Percentiles rank a stretch among this genome's conserved stretches.
Evolutionary conservation across 345 rosid genomes (phyloP).

Genomic region (Zanthoxylum bungeanum): DNA sequence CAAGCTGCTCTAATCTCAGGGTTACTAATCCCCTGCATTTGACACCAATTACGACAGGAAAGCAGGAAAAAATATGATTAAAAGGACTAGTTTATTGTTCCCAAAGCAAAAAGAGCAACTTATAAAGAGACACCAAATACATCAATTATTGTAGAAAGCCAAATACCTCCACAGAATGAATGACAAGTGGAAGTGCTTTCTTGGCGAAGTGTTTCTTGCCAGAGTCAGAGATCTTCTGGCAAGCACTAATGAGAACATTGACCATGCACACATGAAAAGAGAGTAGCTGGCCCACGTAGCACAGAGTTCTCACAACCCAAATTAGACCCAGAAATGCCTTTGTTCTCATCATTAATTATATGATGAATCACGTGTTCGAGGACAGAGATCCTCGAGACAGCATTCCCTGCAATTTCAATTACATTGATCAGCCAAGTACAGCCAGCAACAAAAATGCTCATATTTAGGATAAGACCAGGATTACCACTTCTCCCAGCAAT

Average conservation of each 20-base stretch:
- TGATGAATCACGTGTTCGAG: neutral
- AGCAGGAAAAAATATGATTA: neutral
- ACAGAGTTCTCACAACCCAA: conserved; percentile 19
- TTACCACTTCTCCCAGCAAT: conserved; percentile 24
- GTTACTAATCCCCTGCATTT: conserved; percentile 41
- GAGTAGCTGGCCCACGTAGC: conserved; percentile 27
- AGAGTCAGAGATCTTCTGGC: conserved; percentile 67
- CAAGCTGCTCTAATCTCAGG: conserved; percentile 72
- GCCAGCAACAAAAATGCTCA: conserved; percentile 1
- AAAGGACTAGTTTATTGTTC: neutral
- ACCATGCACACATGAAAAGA: conserved; percentile 85
- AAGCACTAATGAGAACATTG: conserved; percentile 79
- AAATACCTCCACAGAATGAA: conserved; percentile 58
- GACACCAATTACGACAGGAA: conserved; percentile 4
- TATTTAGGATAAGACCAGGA: conserved; percentile 23
- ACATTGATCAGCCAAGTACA: conserved; percentile 14
- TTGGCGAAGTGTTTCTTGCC: conserved; percentile 54
- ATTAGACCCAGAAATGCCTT: neutral
- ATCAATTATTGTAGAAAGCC: neutral
- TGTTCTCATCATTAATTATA: neutral
- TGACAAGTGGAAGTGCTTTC: conserved; percentile 49
- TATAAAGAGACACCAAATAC: neutral
- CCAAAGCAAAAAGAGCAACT: neutral
- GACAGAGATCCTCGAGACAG: conserved; percentile 6
- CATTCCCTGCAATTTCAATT: conserved; percentile 41